Evolutionary conservation across 2,329 filamentous ascomycete genomes (phyloP).

Genomic region (Aspergillus sp.): DNA sequence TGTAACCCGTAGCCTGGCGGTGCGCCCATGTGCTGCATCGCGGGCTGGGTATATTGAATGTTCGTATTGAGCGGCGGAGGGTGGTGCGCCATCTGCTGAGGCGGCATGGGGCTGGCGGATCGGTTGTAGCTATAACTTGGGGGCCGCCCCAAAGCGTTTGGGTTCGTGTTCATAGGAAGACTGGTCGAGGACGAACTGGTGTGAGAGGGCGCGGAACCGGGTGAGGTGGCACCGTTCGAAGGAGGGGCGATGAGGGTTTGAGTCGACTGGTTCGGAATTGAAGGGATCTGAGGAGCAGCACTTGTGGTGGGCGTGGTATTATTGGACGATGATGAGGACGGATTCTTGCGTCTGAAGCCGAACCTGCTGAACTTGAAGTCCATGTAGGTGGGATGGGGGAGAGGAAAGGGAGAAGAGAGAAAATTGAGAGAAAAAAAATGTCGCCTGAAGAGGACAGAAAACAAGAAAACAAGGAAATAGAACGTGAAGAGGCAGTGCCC

Average conservation of each 20-base stretch:
- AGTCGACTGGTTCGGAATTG: slow-evolving; percentile 12
- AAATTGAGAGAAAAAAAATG: slow-evolving; percentile 4
- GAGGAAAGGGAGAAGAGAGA: slow-evolving; percentile 7
- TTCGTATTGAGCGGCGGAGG: slow-evolving; percentile 51
- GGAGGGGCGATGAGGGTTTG: slow-evolving; percentile 28
- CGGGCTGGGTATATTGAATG: slow-evolving; percentile 42
- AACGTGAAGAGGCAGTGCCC: not conserved
- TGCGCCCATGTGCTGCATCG: slow-evolving; percentile 29
- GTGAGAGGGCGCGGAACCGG: slow-evolving; percentile 31
- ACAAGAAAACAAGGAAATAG: not conserved
- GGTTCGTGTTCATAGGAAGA: slow-evolving; percentile 48
- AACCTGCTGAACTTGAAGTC: slow-evolving; percentile 46
- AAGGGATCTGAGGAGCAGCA: not conserved
- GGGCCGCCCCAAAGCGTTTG: slow-evolving; percentile 52
- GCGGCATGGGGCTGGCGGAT: slow-evolving; percentile 48
- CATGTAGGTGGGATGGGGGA: slow-evolving; percentile 23
- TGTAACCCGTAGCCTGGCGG: slow-evolving; percentile 43
- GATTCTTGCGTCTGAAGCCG: slow-evolving; percentile 44
- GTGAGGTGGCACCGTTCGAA: slow-evolving; percentile 24
- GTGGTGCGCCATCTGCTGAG: slow-evolving; percentile 37
- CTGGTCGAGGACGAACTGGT: slow-evolving; percentile 44
- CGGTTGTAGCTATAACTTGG: slow-evolving; percentile 58
- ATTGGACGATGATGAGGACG: slow-evolving; percentile 18
- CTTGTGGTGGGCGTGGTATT: not conserved
- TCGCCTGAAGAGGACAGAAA: not conserved